Evolutionary conservation across 352 stramenopile genomes (phyloP).

Genomic region (Aphanomyces euteiches): DNA sequence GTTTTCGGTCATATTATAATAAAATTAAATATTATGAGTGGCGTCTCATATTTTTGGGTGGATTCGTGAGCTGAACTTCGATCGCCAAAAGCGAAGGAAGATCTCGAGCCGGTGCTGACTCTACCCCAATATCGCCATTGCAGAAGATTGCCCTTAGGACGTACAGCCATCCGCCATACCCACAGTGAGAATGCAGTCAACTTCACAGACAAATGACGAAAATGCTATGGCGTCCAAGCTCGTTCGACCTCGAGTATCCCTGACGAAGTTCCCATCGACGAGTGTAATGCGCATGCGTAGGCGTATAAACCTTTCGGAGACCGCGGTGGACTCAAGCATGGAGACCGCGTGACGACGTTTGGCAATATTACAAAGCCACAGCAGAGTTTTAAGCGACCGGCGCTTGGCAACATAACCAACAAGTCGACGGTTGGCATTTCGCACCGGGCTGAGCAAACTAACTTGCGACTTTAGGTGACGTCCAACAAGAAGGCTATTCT

Average conservation of each 20-base stretch:
- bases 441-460: too few species aligned
- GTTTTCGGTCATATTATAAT: slow-evolving; percentile 14
- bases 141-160: background rate
- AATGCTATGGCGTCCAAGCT: slow-evolving; percentile 10
- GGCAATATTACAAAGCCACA: slow-evolving; percentile 28
- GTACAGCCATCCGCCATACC: background rate
- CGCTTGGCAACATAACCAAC: slow-evolving; percentile 68
- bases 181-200: slow-evolving; percentile 21
- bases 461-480: slow-evolving; percentile 30
- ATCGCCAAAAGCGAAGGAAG: slow-evolving; percentile 19
- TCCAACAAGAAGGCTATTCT: slow-evolving; percentile 34
- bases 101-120: slow-evolving; percentile 19
- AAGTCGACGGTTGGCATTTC: slow-evolving; percentile 54
- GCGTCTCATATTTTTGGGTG: background rate
- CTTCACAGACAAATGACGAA: slow-evolving; percentile 24
- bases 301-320: slow-evolving; percentile 25
- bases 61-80: background rate
- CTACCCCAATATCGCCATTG: background rate
- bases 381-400: slow-evolving; percentile 38
- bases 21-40: background rate
- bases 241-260: slow-evolving; percentile 13
- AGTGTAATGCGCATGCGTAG: slow-evolving; percentile 3
- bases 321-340: slow-evolving; percentile 7
- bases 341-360: slow-evolving; percentile 12
- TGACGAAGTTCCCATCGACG: background rate